phyloP scores from a whole-genome alignment of 805 yeast genomes.

The Kazachstania africana region DNA sequence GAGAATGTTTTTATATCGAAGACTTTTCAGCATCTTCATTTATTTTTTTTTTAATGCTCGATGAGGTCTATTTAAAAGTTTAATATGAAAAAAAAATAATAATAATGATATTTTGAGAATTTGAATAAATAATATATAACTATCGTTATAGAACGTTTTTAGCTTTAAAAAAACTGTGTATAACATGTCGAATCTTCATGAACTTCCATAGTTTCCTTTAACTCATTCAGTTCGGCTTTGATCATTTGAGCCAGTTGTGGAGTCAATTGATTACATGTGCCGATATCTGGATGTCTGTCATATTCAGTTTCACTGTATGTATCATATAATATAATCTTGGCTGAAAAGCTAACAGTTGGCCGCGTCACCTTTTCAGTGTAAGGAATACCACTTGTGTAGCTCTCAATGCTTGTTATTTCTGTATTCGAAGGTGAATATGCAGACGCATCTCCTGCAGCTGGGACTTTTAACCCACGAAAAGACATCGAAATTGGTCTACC shows the following conservation, averaged over 20 bases:
- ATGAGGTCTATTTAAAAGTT: no score
- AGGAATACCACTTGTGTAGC: background rate
- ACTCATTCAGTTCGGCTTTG: conserved; percentile 68
- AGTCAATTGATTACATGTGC: conserved; percentile 85
- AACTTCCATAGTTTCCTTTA: conserved; percentile 72
- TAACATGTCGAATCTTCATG: conserved; percentile 69
- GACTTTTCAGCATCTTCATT: no score
- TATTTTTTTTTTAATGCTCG: no score
- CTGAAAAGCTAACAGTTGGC: conserved; percentile 57
- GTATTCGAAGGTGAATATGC: background rate
- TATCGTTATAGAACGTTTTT: no score
- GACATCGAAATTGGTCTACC: conserved; percentile 36
- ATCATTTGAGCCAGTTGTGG: conserved; percentile 79
- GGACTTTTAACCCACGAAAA: conserved; percentile 51
- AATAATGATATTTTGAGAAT: no score
- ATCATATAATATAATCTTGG: conserved; percentile 72
- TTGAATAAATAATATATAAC: no score
- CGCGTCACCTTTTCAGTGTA: background rate
- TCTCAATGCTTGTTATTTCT: background rate
- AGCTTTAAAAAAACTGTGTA: conserved; percentile 62
- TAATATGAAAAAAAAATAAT: no score
- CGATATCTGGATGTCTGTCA: conserved; percentile 85
- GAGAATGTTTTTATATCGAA: no score
- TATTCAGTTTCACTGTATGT: conserved; percentile 76
- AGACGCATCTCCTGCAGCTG: conserved; percentile 33